Evolutionary conservation across 2,329 filamentous ascomycete genomes (phyloP).

Genomic region (Pestalotiopsis fici): DNA sequence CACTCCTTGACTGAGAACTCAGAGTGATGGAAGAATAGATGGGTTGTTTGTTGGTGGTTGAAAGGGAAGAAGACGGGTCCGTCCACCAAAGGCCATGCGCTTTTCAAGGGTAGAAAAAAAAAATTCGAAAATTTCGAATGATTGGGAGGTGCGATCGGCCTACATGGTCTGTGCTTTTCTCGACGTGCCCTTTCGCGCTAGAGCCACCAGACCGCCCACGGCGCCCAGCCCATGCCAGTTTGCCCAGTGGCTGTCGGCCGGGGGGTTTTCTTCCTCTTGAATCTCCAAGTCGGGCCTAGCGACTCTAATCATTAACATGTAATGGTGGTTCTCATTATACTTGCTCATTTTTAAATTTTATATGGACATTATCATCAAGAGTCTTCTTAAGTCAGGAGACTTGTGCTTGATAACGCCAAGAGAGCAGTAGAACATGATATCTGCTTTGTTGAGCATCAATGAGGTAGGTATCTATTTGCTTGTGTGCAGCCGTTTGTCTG

Average conservation of each 20-base stretch:
- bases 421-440: too few species aligned
- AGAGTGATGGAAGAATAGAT: slow-evolving; percentile 1
- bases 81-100: background rate
- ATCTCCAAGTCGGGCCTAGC: background rate
- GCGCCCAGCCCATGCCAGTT: background rate
- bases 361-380: background rate
- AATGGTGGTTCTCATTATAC: background rate
- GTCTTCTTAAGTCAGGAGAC: too few species aligned
- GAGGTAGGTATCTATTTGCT: background rate
- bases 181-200: background rate
- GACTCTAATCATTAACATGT: background rate
- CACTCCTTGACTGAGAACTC: slow-evolving; percentile 50
- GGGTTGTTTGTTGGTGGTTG: slow-evolving; percentile 39
- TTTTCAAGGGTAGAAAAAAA: slow-evolving; percentile 4
- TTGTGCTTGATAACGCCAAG: too few species aligned
- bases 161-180: background rate
- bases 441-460: too few species aligned
- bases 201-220: background rate
- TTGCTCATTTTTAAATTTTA: too few species aligned
- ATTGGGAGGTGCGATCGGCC: background rate
- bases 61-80: slow-evolving; percentile 35
- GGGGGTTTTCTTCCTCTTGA: background rate
- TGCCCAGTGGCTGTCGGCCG: background rate
- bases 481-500: background rate
- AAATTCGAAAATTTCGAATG: slow-evolving; percentile 17